Conservation (phyloP, 2,329 filamentous ascomycete genomes). For the Chaetomium olivaceum region DNA sequence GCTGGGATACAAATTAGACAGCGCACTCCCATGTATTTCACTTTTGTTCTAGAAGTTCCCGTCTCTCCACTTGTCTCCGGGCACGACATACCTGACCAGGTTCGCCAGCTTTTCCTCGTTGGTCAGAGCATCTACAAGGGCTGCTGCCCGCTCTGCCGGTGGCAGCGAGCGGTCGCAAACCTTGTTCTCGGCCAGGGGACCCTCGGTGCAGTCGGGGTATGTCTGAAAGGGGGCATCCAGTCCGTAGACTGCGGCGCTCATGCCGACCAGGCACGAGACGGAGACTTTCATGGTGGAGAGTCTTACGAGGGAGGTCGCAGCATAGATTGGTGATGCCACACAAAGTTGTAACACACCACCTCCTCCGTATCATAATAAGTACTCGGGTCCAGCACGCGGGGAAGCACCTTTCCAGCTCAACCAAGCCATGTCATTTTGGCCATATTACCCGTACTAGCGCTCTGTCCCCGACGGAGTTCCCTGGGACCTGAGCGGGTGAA, state of each 20-base stretch:
- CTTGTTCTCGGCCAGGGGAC: slow-evolving; percentile 34
- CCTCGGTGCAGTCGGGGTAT: slow-evolving; percentile 34
- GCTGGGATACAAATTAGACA: not conserved
- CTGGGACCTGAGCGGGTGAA: not conserved
- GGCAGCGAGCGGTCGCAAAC: slow-evolving; percentile 48
- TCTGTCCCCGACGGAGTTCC: not conserved
- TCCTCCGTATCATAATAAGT: not conserved
- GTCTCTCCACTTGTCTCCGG: not conserved
- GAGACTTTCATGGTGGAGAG: slow-evolving; percentile 15
- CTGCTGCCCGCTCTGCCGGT: slow-evolving; percentile 17
- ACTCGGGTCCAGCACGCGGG: not conserved
- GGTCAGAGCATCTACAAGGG: slow-evolving; percentile 24
- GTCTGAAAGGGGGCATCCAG: slow-evolving; percentile 18
- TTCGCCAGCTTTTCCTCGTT: slow-evolving; percentile 25
- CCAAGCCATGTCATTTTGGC: not conserved
- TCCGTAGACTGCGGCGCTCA: slow-evolving; percentile 7
- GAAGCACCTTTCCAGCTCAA: not conserved
- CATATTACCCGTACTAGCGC: slow-evolving; percentile 2
- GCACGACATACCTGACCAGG: slow-evolving; percentile 15
- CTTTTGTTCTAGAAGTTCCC: not conserved
- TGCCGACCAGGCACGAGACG: slow-evolving; percentile 9
- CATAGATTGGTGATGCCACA: not conserved
- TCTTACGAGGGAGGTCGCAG: not conserved
- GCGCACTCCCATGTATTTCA: not conserved
- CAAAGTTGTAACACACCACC: not conserved